Percentiles rank a stretch among this genome's conserved stretches.
phyloP scores from a whole-genome alignment of 345 rosid genomes.

The Eucalyptus rudis region DNA sequence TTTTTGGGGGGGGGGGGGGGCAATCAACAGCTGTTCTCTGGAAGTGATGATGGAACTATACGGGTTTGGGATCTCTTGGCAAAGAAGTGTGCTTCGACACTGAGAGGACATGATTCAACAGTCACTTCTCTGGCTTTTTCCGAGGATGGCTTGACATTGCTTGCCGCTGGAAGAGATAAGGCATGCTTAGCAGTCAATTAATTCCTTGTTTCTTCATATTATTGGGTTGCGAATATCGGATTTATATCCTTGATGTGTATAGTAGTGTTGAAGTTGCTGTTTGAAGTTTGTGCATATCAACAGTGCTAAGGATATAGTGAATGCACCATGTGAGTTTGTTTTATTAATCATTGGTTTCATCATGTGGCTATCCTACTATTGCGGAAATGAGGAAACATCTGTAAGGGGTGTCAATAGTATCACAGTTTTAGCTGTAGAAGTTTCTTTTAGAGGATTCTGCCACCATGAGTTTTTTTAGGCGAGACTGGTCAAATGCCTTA shows the following conservation, averaged over 20 bases:
- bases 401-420: not conserved
- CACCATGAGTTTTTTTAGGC: not conserved
- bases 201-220: not conserved
- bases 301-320: not conserved
- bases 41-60: constrained; percentile 78
- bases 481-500: not conserved
- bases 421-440: not conserved
- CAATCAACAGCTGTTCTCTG: constrained; percentile 59
- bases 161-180: constrained; percentile 91
- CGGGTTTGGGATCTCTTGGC: constrained; percentile 79
- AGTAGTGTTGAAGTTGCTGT: not conserved
- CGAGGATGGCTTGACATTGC: constrained; percentile 73
- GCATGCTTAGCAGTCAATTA: constrained; percentile 11
- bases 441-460: not conserved
- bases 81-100: constrained; percentile 59
- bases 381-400: not conserved
- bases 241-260: not conserved
- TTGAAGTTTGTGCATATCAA: not conserved
- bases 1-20: not conserved
- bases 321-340: not conserved
- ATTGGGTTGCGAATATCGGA: not conserved
- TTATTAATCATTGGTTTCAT: not conserved
- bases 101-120: constrained; percentile 75
- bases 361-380: not conserved
- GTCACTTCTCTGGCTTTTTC: constrained; percentile 76